Conservation (phyloP, 192 early-diverging fungal genomes). For the Coemansia asiatica region DNA sequence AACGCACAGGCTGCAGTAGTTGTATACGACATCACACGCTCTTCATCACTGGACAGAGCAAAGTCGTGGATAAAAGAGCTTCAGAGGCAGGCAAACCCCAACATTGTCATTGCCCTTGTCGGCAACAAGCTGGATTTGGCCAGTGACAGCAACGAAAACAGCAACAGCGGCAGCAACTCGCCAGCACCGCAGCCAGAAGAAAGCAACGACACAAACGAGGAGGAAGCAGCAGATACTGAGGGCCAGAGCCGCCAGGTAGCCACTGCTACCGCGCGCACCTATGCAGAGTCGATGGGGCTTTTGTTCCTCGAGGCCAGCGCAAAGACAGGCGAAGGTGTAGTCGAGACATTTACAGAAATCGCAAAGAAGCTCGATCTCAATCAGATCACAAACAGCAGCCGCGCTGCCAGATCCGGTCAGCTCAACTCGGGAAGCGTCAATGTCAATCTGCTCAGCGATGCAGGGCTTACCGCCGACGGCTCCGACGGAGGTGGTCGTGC, state of each 20-base stretch:
- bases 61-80: slow-evolving; percentile 96
- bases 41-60: slow-evolving; percentile 86
- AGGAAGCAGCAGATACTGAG: slow-evolving; percentile 16
- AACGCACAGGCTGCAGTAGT: slow-evolving; percentile 97
- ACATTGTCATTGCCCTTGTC: slow-evolving; percentile 94
- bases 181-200: slow-evolving; percentile 18
- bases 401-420: slow-evolving; percentile 29
- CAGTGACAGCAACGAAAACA: neutral
- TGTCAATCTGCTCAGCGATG: slow-evolving; percentile 44
- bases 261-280: slow-evolving; percentile 73
- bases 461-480: slow-evolving; percentile 22
- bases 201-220: slow-evolving; percentile 2
- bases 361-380: slow-evolving; percentile 49
- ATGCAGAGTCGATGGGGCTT: slow-evolving; percentile 77
- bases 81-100: slow-evolving; percentile 92
- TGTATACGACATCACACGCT: slow-evolving; percentile 90
- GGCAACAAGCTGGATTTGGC: slow-evolving; percentile 94
- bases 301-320: slow-evolving; percentile 90
- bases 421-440: slow-evolving; percentile 55
- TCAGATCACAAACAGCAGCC: slow-evolving; percentile 41
- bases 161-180: slow-evolving; percentile 26
- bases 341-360: slow-evolving; percentile 91
- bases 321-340: slow-evolving; percentile 80
- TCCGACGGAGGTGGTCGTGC: slow-evolving; percentile 16
- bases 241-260: slow-evolving; percentile 61